Conservation (phyloP, 768 basidiomycete species). For the Auricularia cornea region DNA sequence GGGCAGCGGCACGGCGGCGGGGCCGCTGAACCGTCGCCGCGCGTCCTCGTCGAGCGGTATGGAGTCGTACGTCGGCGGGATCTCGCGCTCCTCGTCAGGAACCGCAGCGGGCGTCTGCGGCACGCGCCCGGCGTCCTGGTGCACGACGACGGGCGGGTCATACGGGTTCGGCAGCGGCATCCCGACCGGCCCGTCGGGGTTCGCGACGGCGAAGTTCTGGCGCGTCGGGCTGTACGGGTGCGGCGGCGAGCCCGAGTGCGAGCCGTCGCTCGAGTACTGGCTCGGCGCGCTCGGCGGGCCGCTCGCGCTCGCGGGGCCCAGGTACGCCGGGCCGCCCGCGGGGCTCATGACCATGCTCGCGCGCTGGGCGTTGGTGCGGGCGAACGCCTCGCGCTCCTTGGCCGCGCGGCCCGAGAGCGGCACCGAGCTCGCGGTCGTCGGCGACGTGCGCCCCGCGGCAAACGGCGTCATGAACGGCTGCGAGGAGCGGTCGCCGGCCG, state of each 20-base stretch:
- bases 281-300: not conserved
- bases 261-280: not conserved
- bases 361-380: not conserved
- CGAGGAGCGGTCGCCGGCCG: not conserved
- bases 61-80: conserved; percentile 10
- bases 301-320: not conserved
- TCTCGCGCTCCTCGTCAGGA: conserved; percentile 7
- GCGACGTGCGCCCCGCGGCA: not conserved
- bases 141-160: conserved; percentile 5
- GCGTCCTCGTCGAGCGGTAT: conserved; percentile 6
- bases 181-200: not conserved
- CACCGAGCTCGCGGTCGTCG: not conserved
- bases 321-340: not conserved
- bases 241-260: not conserved
- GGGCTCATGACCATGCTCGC: not conserved
- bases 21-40: not conserved
- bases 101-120: not conserved
- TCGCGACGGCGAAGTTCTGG: not conserved
- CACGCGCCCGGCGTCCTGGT: conserved; percentile 10
- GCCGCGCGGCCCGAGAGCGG: not conserved
- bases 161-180: not conserved
- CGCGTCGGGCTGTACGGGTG: not conserved
- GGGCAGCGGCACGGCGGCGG: not conserved
- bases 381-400: conserved; percentile 1
- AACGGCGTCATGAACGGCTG: not conserved